Conservation (phyloP, 202 grass and related monocot genomes). For the Zoysia matrella region DNA sequence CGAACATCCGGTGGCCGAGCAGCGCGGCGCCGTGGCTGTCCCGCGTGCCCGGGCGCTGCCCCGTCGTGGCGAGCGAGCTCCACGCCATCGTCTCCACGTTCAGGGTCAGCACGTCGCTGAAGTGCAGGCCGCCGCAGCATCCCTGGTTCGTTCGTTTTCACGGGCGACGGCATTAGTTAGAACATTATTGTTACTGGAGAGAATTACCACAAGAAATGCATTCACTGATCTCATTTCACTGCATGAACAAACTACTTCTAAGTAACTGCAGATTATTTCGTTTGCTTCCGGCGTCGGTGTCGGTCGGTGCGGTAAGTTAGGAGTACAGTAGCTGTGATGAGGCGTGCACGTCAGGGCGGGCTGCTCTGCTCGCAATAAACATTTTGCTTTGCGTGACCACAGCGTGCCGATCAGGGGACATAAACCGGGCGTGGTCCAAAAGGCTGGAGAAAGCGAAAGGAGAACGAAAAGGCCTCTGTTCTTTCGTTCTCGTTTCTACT, state of each 20-base stretch:
- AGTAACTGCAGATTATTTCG: no score
- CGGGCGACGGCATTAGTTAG: background rate
- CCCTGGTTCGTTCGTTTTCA: constrained; percentile 47
- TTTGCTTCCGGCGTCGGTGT: no score
- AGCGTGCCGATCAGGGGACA: constrained; percentile 32
- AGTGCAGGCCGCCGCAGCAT: constrained; percentile 94
- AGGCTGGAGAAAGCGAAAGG: constrained; percentile 40
- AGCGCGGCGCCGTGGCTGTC: constrained; percentile 77
- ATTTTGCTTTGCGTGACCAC: constrained; percentile 42
- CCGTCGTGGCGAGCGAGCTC: constrained; percentile 76
- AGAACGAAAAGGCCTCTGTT: constrained; percentile 31
- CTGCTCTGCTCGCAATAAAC: constrained; percentile 30
- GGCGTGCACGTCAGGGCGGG: background rate
- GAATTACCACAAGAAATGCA: no score
- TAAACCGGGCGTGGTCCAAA: constrained; percentile 28
- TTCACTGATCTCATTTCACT: no score
- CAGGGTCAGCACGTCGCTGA: constrained; percentile 81
- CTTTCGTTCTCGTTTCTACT: constrained; percentile 4
- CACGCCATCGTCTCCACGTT: constrained; percentile 88
- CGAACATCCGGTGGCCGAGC: constrained; percentile 84
- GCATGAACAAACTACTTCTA: no score
- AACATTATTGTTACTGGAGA: no score
- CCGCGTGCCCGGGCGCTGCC: constrained; percentile 75
- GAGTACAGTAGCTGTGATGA: no score
- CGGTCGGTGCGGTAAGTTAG: constrained; percentile 32